A percentile compares a stretch with the other conserved stretches of the same genome.
These are phyloP conservation scores for Hura crepitans DNA, from an alignment of 441 rosid genomes.

Conservation along the genomic window DNA sequence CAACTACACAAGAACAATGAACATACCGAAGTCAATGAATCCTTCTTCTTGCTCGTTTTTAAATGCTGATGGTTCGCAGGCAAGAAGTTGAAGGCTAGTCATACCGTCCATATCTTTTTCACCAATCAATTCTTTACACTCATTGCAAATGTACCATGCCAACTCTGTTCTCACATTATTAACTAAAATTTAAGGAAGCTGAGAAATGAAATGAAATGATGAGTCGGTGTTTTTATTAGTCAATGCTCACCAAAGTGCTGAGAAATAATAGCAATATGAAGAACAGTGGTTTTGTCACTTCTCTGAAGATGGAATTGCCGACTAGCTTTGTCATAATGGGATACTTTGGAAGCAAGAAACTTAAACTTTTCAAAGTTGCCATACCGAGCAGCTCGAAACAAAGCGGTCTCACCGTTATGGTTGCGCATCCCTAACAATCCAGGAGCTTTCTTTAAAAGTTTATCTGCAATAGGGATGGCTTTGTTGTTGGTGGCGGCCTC, in stretches of 20 bases:
- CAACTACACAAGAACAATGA: background rate
- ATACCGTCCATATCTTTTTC: constrained; percentile 20
- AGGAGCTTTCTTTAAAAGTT: constrained; percentile 17
- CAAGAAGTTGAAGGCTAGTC: constrained; percentile 26
- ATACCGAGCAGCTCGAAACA: constrained; percentile 19
- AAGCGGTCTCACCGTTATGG: constrained; percentile 23
- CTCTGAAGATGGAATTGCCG: constrained; percentile 20
- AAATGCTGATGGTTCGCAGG: constrained; percentile 25
- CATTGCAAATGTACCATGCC: constrained; percentile 16
- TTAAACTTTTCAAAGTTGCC: constrained; percentile 19
- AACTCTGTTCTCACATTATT: background rate
- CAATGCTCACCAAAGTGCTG: constrained; percentile 16
- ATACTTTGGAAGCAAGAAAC: constrained; percentile 21
- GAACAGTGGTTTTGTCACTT: constrained; percentile 25
- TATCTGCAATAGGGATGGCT: constrained; percentile 24
- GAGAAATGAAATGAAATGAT: too few relatives aligned
- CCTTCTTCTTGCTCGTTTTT: background rate
- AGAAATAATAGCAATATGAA: constrained; percentile 22
- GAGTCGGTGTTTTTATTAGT: too few relatives aligned
- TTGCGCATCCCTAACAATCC: constrained; percentile 27
- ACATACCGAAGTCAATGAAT: background rate
- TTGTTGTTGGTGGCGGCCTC: constrained; percentile 21
- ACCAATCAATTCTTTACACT: constrained; percentile 8
- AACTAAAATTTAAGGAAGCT: too few relatives aligned
- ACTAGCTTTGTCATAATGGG: constrained; percentile 1